Evolutionary conservation across 352 stramenopile genomes (phyloP).

Genomic region (Aphanomyces euteiches): DNA sequence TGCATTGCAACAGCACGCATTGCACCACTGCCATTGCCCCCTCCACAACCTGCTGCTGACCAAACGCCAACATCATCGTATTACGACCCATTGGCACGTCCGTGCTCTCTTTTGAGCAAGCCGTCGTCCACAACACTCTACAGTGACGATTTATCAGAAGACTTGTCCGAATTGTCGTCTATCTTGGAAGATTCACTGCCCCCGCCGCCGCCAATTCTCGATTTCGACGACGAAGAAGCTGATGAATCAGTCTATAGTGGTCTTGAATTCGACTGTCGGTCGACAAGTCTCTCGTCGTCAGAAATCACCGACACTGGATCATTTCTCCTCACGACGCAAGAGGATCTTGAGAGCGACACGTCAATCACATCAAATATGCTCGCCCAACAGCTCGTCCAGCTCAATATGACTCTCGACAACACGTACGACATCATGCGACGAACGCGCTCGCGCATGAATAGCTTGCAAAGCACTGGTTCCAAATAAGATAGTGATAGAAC

Average conservation of each 20-base stretch:
- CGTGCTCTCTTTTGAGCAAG: slow-evolving; percentile 11
- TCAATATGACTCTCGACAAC: slow-evolving; percentile 21
- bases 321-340: background rate
- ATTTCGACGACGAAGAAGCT: slow-evolving; percentile 30
- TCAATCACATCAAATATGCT: background rate
- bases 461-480: background rate
- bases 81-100: background rate
- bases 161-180: slow-evolving; percentile 15
- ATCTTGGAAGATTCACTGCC: slow-evolving; percentile 3
- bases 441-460: slow-evolving; percentile 15
- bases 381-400: slow-evolving; percentile 20
- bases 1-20: background rate
- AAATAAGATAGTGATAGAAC: background rate
- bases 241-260: slow-evolving; percentile 28
- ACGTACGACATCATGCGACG: slow-evolving; percentile 28
- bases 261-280: slow-evolving; percentile 20
- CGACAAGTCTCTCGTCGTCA: background rate
- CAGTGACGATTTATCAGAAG: slow-evolving; percentile 15
- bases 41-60: background rate
- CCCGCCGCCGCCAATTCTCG: slow-evolving; percentile 23
- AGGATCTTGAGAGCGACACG: background rate
- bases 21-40: background rate
- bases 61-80: background rate
- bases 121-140: slow-evolving; percentile 2
- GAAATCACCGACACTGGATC: background rate